A percentile compares a stretch with the other conserved stretches of the same genome.
phyloP scores from a whole-genome alignment of 2,329 filamentous ascomycete species.

The Aureobasidium leucospermi region DNA sequence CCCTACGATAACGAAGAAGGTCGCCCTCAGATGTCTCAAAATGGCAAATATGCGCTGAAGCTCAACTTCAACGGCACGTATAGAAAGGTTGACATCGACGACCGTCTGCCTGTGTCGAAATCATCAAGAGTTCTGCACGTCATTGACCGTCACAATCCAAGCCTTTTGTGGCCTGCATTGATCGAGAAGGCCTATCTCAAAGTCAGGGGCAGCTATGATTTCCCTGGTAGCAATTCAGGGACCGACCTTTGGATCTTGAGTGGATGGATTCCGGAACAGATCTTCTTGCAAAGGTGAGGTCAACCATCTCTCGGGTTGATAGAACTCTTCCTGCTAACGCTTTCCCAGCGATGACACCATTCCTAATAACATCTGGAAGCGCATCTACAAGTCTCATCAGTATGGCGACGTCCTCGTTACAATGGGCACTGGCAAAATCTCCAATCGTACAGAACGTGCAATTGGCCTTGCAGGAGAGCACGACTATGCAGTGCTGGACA shows the following conservation, averaged over 20 bases:
- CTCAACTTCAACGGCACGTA: slow-evolving; percentile 94
- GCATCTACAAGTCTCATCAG: slow-evolving; percentile 66
- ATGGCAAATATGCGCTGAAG: slow-evolving; percentile 85
- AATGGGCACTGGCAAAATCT: slow-evolving; percentile 79
- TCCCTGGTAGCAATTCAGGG: slow-evolving; percentile 93
- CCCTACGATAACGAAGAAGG: slow-evolving; percentile 59
- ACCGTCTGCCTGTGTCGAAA: slow-evolving; percentile 72
- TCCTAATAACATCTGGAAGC: slow-evolving; percentile 66
- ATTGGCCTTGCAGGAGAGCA: slow-evolving; percentile 83
- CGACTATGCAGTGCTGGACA: slow-evolving; percentile 83
- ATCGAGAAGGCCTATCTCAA: slow-evolving; percentile 96
- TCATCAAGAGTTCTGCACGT: slow-evolving; percentile 75
- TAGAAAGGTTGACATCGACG: slow-evolving; percentile 80
- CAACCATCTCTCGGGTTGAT: not conserved
- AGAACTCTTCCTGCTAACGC: not conserved
- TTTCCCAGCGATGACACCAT: slow-evolving; percentile 64
- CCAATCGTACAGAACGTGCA: slow-evolving; percentile 65
- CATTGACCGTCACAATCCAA: slow-evolving; percentile 72
- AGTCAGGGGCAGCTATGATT: slow-evolving; percentile 91
- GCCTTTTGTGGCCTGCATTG: slow-evolving; percentile 83
- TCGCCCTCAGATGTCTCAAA: slow-evolving; percentile 59
- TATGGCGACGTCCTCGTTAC: slow-evolving; percentile 80
- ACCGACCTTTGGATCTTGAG: slow-evolving; percentile 90
- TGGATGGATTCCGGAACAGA: slow-evolving; percentile 94
- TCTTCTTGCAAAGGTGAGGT: slow-evolving; percentile 72